Evolutionary conservation across 768 basidiomycete genomes (phyloP), one percentile per base, ranked within the genome.

Genomic region (Cubamyces lactineus): DNA sequence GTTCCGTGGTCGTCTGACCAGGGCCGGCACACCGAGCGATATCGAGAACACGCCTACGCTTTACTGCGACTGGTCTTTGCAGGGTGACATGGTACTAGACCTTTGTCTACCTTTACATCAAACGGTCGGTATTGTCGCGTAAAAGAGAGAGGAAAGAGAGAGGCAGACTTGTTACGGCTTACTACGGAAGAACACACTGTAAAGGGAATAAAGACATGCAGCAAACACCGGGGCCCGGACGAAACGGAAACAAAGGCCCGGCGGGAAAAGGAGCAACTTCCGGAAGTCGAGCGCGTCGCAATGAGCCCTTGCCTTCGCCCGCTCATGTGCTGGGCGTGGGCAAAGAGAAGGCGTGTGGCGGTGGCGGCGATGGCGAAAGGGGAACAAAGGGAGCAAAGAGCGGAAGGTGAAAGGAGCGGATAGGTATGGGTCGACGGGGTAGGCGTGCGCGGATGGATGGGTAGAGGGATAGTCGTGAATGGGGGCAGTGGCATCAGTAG

Each of bases 241-340:
- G 43, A n/a, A 47, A 16, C 41, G 46, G n/a, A 23, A 59, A 52
- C 28, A 24, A 5, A 13, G 50, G 50, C 23, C 50, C 43, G 41
- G 57, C 38, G 46, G 46, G 21, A 57, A 48, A 57, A 48, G n/a
- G 17, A 43, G 42, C 46, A 49, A 30, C 57, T 58, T 58, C 48
- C 39, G 57, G 57, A 41, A 49, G 57, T 58, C 57, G 39, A 45
- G 40, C 47, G 39, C 17, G 17, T 17, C 42, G 42, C 42, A 43
- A 43, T 17, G 19, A 17, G 16, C 19, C 12, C 5, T 13, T 45
- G n/a, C 19, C 45, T 23, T 21, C 45, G 5, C 42, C 17, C 42
- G 17, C 9, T 5, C 42, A 17, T 23, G 21, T 13, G 45, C 6
- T 21, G 19, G 45, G 11, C 19, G 38, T 13, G n/a, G 54, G 54